Base-by-base conservation (phyloP, 768 basidiomycete species). In the Xanthoconium stramineum region DNA sequence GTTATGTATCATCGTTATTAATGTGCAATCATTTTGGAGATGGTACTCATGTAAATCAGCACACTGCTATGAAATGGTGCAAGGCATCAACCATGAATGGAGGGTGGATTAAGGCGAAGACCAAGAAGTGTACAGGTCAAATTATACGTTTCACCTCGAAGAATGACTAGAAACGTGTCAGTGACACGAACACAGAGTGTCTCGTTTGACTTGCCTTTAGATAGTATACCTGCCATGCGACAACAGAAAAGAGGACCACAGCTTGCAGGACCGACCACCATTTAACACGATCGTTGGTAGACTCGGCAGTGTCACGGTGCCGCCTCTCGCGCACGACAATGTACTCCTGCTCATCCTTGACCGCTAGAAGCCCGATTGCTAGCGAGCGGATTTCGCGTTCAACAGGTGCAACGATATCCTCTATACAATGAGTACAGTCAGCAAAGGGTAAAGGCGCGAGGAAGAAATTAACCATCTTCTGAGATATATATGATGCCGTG, bases 301-400 rank as follows among this genome's bases (percentile, higher is more conserved):
- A 96, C 78, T 91, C 91, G 10, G 92, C 88, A 49, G 97, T 99
- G 71, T 98, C 92, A 52, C 97, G 80, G 72, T 99, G 97, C 40
- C 87, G 87, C 57, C 82, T 81, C 73, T 99, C 97, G 48, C 97
- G 83, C 30, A 98, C 86, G 33, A 96, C 90, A 60, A 99, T 94
- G 74, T 99, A 99, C 73, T 98, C 97, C 70, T 98, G 96, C 71
- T 99, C 97, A 67, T 99, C 97, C 76, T 98, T 98, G 61, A 99
- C 94, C 11, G 90, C 76, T 53, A 88, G 82, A 47, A 98, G 75
- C 10, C 88, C 93, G 52, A 84, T 83, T 14, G 91, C 85, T 29
- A 99, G 76, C 32, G 82, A 76, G 24, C 97, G 86, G 60, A 98
- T 95, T 79, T 98, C 96, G 55, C 89, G 85, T 71, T 99, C 97